These are phyloP conservation scores for Sisymbrium irio DNA, from an alignment of 345 rosid genomes.

Conservation along the genomic window DNA sequence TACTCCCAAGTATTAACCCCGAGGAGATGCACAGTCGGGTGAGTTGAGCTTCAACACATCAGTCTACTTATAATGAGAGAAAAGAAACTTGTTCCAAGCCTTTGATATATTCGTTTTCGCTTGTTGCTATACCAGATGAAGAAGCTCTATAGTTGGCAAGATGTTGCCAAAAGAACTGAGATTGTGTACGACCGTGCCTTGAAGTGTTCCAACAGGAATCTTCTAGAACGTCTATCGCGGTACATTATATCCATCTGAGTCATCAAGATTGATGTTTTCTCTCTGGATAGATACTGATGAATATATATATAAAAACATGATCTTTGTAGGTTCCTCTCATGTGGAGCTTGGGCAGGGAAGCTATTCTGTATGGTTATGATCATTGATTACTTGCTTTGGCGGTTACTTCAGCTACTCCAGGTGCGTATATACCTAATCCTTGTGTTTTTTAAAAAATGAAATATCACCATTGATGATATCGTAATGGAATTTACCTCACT, in stretches of 20 bases:
- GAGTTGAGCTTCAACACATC: constrained; percentile 22
- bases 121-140: constrained; percentile 43
- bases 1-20: constrained; percentile 82
- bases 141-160: constrained; percentile 91
- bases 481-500: not conserved
- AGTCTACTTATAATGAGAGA: not conserved
- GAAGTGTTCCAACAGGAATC: constrained; percentile 62
- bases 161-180: constrained; percentile 93
- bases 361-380: constrained; percentile 92
- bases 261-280: constrained; percentile 8
- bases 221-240: constrained; percentile 64
- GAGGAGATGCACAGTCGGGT: constrained; percentile 85
- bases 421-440: constrained; percentile 24
- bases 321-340: constrained; percentile 66
- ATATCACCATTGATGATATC: too few species aligned
- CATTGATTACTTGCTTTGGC: constrained; percentile 73
- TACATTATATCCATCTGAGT: constrained; percentile 31
- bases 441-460: too few species aligned
- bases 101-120: not conserved
- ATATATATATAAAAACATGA: not conserved
- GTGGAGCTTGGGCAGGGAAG: constrained; percentile 96
- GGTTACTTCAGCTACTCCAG: constrained; percentile 61
- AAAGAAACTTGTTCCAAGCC: not conserved
- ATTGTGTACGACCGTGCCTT: constrained; percentile 78
- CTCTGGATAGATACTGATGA: not conserved